Evolutionary conservation across 2,329 filamentous ascomycete genomes (phyloP), one percentile per base, ranked within the genome.

Genomic region (Trichoderma sp.): DNA sequence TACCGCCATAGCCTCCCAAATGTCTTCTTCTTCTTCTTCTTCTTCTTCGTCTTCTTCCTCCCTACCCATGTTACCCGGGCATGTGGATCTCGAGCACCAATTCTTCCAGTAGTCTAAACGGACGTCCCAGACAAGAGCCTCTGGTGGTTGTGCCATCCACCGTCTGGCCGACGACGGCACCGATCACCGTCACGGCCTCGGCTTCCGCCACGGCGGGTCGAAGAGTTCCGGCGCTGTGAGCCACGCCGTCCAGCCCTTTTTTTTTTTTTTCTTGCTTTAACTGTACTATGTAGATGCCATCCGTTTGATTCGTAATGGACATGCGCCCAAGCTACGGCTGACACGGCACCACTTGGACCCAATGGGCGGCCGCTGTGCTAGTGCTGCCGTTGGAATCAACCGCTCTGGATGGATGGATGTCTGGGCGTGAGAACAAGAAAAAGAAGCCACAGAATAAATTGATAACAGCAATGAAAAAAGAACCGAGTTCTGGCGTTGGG

Each of bases 161-260:
- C 35, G 19, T 29, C 39, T 45, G 59, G 59, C 48, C 59, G 59
- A 63, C 32, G 22, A 63, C 19, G 59, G 45, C 60, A 25, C 61
- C 61, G 61, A 56, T 19, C 50, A 25, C 61, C 35, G 50, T 8
- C 29, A 48, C 52, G 61, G 52, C 50, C 25, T 39, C 48, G 60
- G 60, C 61, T 42, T 54, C 60, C 48, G 60, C 34, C 34, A 64
- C 35, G n/a, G 60, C 37, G 34, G 61, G 52, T 54, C 42, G 27
- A 45, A 56, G n/a, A 65, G 37, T 48, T 56, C 34, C 61, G 61
- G 61, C 61, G n/a, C 27, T 42, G 35, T 15, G 37, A 27, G 61
- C 61, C 50, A 64, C 27, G 58, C 58, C 52, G 61, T 25, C 29
- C 29, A 56, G 61, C 27, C 6, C 17, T 54, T n/a, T 29, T 22